phyloP scores from a whole-genome alignment of 2,329 filamentous ascomycete genomes.

The Paramyrothecium roridum region DNA sequence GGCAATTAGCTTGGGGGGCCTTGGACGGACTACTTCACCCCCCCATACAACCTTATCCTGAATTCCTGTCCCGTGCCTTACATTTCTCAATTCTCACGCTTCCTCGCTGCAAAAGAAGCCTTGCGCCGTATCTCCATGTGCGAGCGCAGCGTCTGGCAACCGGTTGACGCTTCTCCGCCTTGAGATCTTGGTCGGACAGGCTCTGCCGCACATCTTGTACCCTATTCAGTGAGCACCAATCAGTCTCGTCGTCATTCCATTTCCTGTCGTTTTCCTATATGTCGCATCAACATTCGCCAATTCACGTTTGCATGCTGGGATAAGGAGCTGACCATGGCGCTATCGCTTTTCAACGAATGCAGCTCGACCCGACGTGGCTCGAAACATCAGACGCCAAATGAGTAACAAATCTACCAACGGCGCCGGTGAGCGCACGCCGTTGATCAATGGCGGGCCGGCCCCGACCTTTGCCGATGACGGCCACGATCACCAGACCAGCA shows the following conservation, averaged over 20 bases:
- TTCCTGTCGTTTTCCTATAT: slow-evolving; percentile 5
- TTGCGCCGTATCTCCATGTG: no score
- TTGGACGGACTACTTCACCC: neutral
- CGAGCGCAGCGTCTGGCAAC: neutral
- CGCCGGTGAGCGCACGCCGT: slow-evolving; percentile 37
- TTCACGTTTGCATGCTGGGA: neutral
- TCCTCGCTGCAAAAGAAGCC: no score
- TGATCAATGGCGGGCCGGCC: slow-evolving; percentile 33
- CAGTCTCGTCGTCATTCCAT: neutral
- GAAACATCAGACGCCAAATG: slow-evolving; percentile 26
- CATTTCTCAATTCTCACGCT: no score
- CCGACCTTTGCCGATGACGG: slow-evolving; percentile 13
- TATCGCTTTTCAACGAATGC: slow-evolving; percentile 15
- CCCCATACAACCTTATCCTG: neutral
- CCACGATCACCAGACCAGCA: slow-evolving; percentile 11
- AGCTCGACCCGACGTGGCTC: slow-evolving; percentile 20
- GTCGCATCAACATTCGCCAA: neutral
- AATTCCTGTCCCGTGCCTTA: neutral
- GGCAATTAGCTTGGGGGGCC: neutral
- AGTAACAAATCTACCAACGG: slow-evolving; percentile 20
- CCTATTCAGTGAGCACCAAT: neutral
- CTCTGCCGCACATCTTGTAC: neutral
- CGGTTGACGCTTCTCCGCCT: neutral
- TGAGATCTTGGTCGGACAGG: neutral
- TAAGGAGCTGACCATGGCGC: slow-evolving; percentile 24